Percentiles rank a stretch among this genome's conserved stretches.
Conservation (phyloP, 345 rosid genomes). For the Corymbia maculata region DNA sequence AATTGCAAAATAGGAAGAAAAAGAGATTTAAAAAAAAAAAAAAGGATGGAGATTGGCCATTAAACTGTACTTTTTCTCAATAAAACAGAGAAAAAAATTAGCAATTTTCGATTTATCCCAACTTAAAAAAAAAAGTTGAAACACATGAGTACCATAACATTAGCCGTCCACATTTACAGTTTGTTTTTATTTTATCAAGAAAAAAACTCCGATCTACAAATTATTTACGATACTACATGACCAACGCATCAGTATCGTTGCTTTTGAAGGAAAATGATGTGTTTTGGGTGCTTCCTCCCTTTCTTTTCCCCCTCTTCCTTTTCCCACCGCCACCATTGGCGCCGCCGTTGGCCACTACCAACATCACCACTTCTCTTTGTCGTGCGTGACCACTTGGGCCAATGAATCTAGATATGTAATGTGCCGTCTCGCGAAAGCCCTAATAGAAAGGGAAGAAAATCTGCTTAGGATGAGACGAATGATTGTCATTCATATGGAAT, state of each 20-base stretch:
- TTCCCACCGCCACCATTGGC: neutral
- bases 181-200: too few species aligned
- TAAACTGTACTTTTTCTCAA: neutral
- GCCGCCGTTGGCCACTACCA: neutral
- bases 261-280: neutral
- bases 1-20: too few species aligned
- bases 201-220: too few species aligned
- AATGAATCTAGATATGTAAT: neutral
- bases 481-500: too few species aligned
- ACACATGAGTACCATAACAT: neutral
- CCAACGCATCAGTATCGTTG: accelerated
- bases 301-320: neutral
- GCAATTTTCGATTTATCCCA: neutral
- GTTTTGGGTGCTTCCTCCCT: neutral
- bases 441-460: too few species aligned
- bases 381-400: neutral
- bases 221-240: neutral
- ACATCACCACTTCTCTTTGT: neutral
- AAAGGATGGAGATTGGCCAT: neutral
- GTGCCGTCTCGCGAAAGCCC: too few species aligned
- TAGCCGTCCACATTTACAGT: too few species aligned
- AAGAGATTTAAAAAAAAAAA: too few species aligned
- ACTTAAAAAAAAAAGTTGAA: neutral
- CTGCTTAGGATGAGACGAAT: too few species aligned
- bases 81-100: neutral